A percentile compares a stretch with the other conserved stretches of the same genome.
Evolutionary conservation across 2,329 filamentous ascomycete species (phyloP).

Genomic region (Exophiala spinifera): DNA sequence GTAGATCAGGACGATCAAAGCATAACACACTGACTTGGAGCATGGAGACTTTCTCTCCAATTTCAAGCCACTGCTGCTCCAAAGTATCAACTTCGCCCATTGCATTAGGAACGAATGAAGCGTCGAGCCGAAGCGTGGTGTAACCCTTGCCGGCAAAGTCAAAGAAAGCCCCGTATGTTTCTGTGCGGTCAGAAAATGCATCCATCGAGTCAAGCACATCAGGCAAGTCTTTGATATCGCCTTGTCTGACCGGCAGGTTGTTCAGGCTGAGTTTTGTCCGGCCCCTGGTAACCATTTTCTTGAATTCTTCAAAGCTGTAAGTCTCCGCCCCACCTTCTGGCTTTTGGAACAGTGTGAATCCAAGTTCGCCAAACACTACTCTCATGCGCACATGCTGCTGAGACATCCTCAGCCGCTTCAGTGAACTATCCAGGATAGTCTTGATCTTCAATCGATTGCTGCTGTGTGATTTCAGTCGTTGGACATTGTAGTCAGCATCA

Average conservation of each 20-base stretch:
- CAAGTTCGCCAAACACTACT: slow-evolving; percentile 42
- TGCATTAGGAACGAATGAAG: slow-evolving; percentile 22
- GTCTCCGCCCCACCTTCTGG: slow-evolving; percentile 29
- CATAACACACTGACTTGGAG: slow-evolving; percentile 41
- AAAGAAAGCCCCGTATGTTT: slow-evolving; percentile 40
- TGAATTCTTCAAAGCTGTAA: slow-evolving; percentile 41
- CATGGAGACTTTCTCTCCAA: slow-evolving; percentile 39
- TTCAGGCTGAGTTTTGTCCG: slow-evolving; percentile 36
- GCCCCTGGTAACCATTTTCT: slow-evolving; percentile 39
- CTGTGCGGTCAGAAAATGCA: slow-evolving; percentile 30
- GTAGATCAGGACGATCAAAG: slow-evolving; percentile 32
- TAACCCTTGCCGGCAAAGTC: slow-evolving; percentile 36
- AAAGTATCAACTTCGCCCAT: slow-evolving; percentile 15
- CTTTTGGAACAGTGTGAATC: slow-evolving; percentile 37
- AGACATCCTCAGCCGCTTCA: slow-evolving; percentile 35
- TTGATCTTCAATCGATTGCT: slow-evolving; percentile 35
- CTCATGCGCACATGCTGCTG: slow-evolving; percentile 41
- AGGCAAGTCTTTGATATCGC: slow-evolving; percentile 31
- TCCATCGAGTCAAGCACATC: slow-evolving; percentile 29
- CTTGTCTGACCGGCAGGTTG: slow-evolving; percentile 16
- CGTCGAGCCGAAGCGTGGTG: slow-evolving; percentile 38
- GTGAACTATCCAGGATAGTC: slow-evolving; percentile 32
- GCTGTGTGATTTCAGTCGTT: slow-evolving; percentile 27
- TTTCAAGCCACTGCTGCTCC: slow-evolving; percentile 25
- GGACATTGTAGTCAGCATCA: slow-evolving; percentile 27